Conservation (phyloP, 805 yeast genomes). For the Lipomyces starkeyi region DNA sequence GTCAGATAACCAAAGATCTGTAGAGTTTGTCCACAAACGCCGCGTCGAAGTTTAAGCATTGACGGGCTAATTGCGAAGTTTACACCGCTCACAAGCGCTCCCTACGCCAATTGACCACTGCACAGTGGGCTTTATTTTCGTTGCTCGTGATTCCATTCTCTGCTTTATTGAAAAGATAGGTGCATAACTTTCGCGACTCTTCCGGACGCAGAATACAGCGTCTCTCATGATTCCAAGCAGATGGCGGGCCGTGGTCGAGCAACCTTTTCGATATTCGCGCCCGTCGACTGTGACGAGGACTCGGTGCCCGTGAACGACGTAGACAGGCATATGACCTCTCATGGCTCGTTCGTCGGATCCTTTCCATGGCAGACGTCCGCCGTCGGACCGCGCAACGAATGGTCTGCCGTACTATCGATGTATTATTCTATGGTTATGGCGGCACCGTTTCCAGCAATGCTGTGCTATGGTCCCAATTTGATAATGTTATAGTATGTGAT, state of each 20-base stretch:
- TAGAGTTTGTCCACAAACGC: too few relatives aligned
- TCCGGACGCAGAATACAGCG: not conserved
- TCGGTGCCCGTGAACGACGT: not conserved
- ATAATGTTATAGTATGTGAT: conserved; percentile 28
- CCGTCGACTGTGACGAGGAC: conserved; percentile 17
- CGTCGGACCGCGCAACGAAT: conserved; percentile 24
- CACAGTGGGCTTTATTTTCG: not conserved
- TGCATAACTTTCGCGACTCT: not conserved
- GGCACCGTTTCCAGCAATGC: conserved; percentile 30
- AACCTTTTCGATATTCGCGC: conserved; percentile 22
- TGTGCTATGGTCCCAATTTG: conserved; percentile 29
- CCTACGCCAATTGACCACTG: not conserved
- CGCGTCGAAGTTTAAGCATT: too few relatives aligned
- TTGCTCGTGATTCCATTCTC: not conserved
- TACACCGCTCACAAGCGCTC: not conserved
- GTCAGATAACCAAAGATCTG: too few relatives aligned
- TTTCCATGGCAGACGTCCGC: conserved; percentile 25
- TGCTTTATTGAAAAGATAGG: not conserved
- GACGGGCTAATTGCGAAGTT: not conserved
- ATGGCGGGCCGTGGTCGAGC: conserved; percentile 17
- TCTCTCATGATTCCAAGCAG: conserved; percentile 1
- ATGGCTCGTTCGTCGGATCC: conserved; percentile 11
- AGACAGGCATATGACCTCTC: not conserved
- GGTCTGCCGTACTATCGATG: conserved; percentile 19
- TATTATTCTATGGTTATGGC: conserved; percentile 24